A percentile compares a stretch with the other conserved stretches of the same genome.
Conservation (phyloP, 306 rosid genomes). For the Bauhinia variegata region DNA sequence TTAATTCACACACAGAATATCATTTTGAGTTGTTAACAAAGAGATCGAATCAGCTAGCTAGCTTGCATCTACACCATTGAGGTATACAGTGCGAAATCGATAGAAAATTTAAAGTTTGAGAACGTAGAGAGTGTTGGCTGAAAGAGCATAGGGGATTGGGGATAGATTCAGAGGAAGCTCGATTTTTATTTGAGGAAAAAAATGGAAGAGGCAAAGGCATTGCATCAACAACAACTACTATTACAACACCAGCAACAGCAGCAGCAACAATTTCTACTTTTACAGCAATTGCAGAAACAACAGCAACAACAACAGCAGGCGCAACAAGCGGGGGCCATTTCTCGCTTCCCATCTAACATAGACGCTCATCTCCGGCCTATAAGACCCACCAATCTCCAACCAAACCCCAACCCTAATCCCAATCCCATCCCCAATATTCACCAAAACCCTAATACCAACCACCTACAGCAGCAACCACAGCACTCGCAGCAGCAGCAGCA, state of each 20-base stretch:
- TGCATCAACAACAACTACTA: slow-evolving; percentile 55
- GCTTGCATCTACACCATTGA: no score
- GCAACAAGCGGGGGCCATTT: slow-evolving; percentile 69
- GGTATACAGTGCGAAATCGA: no score
- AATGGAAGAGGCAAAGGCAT: slow-evolving; percentile 84
- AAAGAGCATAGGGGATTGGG: no score
- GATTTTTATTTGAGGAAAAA: not conserved
- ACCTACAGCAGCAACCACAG: no score
- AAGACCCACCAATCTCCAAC: slow-evolving; percentile 65
- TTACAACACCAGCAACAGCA: no score
- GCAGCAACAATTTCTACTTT: slow-evolving; percentile 57
- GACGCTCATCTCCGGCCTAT: slow-evolving; percentile 91
- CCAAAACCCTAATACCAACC: slow-evolving; percentile 54
- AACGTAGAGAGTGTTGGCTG: no score
- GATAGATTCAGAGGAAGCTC: no score
- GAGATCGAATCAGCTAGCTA: no score
- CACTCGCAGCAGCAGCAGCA: slow-evolving; percentile 57
- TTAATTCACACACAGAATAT: no score
- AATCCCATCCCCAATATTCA: slow-evolving; percentile 45
- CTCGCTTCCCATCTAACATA: slow-evolving; percentile 92
- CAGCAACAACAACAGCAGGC: no score
- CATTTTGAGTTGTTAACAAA: no score
- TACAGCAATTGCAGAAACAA: slow-evolving; percentile 70
- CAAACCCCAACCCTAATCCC: slow-evolving; percentile 51
- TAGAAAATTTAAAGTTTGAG: no score